Conservation (phyloP, 352 stramenopile species). For the Phytopythium mirpurense region DNA sequence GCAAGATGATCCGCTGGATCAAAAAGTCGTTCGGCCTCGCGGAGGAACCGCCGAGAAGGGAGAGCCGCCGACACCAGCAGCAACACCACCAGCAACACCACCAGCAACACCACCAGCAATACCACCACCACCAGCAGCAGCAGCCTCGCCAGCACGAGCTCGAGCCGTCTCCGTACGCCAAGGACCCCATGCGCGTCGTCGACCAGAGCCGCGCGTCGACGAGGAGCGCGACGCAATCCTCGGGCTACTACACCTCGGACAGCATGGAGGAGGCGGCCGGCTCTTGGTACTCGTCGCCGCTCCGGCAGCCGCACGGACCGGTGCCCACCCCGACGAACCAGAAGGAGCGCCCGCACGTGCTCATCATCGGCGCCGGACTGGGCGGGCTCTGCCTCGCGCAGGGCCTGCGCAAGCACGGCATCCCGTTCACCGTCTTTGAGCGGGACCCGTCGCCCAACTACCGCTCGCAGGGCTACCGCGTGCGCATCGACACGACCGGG, state of each 20-base stretch:
- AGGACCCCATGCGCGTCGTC: background rate
- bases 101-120: background rate
- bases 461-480: constrained; percentile 50
- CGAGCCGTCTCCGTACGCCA: too few species aligned
- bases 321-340: too few species aligned
- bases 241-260: background rate
- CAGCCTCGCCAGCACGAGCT: too few species aligned
- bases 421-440: constrained; percentile 67
- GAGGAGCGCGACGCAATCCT: background rate
- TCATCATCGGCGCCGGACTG: constrained; percentile 52
- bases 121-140: constrained; percentile 6
- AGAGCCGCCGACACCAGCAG: constrained; percentile 13
- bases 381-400: constrained; percentile 57
- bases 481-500: constrained; percentile 52
- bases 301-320: too few species aligned
- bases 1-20: constrained; percentile 59
- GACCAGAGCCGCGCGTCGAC: background rate
- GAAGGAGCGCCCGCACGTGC: constrained; percentile 25
- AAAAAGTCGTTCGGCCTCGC: constrained; percentile 39
- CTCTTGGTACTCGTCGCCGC: too few species aligned
- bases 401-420: constrained; percentile 47
- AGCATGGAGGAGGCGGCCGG: background rate
- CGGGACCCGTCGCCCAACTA: constrained; percentile 58
- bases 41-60: constrained; percentile 7
- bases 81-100: constrained; percentile 11